Evolutionary conservation across 2,329 filamentous ascomycete species (phyloP).

Genomic region (Sordariomycetes sp.): DNA sequence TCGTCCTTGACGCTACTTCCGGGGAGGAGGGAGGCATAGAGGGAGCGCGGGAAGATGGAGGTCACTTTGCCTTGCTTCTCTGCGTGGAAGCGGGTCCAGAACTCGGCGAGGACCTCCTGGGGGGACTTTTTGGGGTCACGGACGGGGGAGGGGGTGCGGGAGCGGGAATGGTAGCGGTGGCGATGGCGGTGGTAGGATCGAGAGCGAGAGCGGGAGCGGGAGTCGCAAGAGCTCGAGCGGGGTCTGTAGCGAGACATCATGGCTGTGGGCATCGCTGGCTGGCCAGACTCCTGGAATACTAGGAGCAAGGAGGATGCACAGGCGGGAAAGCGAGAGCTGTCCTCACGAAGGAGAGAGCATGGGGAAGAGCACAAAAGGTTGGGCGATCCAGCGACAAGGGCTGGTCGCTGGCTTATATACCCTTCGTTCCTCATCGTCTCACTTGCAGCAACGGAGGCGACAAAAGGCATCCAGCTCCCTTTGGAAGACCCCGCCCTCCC

Average conservation of each 20-base stretch:
- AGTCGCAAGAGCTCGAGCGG: neutral
- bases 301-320: neutral
- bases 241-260: neutral
- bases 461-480: no score
- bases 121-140: constrained; percentile 10
- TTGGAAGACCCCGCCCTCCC: no score
- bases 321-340: neutral
- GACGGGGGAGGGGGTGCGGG: neutral
- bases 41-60: constrained; percentile 26
- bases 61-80: constrained; percentile 27
- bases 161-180: neutral
- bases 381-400: no score
- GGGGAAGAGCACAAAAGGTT: no score
- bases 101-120: constrained; percentile 24
- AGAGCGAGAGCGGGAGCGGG: constrained; percentile 1
- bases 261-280: neutral
- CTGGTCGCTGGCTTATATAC: no score
- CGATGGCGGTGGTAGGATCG: neutral
- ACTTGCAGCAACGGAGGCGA: no score
- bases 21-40: constrained; percentile 20
- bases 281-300: neutral
- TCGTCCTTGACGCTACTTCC: constrained; percentile 12
- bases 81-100: constrained; percentile 27
- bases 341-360: no score
- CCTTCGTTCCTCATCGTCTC: no score